Percentiles rank a stretch among this genome's conserved stretches.
phyloP scores from a whole-genome alignment of 106 monocot species.

The Apostasia shenzhenica region DNA sequence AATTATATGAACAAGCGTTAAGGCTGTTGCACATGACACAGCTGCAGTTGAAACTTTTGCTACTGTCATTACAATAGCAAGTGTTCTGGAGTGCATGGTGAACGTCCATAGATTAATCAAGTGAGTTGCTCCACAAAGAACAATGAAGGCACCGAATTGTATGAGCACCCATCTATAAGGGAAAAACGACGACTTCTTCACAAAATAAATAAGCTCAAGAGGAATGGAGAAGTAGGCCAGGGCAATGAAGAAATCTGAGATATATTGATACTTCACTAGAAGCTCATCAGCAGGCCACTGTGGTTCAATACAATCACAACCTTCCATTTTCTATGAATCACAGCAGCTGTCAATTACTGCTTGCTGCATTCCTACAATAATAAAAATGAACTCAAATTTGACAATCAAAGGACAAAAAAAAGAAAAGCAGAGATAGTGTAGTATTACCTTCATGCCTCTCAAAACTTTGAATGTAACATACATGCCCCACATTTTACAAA shows the following conservation, averaged over 20 bases:
- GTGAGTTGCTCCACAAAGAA: constrained; percentile 89
- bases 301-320: constrained; percentile 79
- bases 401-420: too few species aligned
- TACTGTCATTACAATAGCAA: constrained; percentile 62
- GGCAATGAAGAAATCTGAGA: constrained; percentile 91
- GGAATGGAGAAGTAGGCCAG: constrained; percentile 96
- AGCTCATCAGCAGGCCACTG: constrained; percentile 68
- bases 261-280: constrained; percentile 85
- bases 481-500: too few species aligned
- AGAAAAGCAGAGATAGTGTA: too few species aligned
- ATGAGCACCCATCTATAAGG: constrained; percentile 86
- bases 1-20: constrained; percentile 90
- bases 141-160: constrained; percentile 82
- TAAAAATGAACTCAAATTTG: constrained; percentile 36
- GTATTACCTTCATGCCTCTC: too few species aligned
- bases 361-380: constrained; percentile 47
- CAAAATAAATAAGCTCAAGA: constrained; percentile 85
- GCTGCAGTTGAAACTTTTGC: constrained; percentile 75
- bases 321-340: constrained; percentile 51
- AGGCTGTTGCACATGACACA: constrained; percentile 70
- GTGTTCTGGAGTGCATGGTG: constrained; percentile 41
- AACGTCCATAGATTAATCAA: constrained; percentile 83
- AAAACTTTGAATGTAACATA: too few species aligned
- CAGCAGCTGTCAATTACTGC: constrained; percentile 10
- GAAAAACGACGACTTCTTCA: constrained; percentile 76